Evolutionary conservation across 2,329 filamentous ascomycete genomes (phyloP).

Genomic region (Thyridium curvatum): DNA sequence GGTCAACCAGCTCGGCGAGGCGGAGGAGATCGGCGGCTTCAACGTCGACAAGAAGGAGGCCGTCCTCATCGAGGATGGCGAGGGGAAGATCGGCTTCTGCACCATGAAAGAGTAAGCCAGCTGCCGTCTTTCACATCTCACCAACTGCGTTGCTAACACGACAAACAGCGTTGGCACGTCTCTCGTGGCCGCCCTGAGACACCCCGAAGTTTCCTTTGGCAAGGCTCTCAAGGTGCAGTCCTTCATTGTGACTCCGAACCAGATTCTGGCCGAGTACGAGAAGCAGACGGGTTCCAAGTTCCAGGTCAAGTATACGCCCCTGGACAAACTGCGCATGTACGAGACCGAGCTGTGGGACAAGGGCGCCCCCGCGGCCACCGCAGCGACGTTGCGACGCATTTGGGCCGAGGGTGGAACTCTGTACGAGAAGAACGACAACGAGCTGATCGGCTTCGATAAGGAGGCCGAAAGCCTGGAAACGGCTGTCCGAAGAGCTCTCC

Average conservation of each 20-base stretch:
- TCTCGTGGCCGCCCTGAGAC: conserved; percentile 54
- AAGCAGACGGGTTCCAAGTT: conserved; percentile 55
- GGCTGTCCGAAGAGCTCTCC: no score
- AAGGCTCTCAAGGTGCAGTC: conserved; percentile 63
- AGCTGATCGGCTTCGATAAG: conserved; percentile 34
- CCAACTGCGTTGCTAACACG: no score
- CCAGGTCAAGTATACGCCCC: conserved; percentile 44
- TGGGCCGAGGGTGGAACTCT: conserved; percentile 69
- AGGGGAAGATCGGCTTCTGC: conserved; percentile 59
- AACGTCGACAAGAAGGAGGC: conserved; percentile 52
- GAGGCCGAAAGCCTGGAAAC: no score
- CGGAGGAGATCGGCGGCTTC: conserved; percentile 46
- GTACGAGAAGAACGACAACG: conserved; percentile 64
- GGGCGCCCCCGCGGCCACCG: conserved; percentile 42
- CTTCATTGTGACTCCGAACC: conserved; percentile 58
- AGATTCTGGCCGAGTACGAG: conserved; percentile 62
- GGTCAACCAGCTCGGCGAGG: conserved; percentile 32
- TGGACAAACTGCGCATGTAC: conserved; percentile 44
- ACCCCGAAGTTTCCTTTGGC: conserved; percentile 46
- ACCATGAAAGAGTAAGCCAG: conserved; percentile 52
- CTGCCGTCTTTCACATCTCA: no score
- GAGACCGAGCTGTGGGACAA: conserved; percentile 56
- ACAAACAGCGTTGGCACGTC: conserved; percentile 55
- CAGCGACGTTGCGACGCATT: conserved; percentile 59
- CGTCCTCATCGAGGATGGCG: conserved; percentile 54